Base-by-base conservation (phyloP, 1,284 basidiomycete genomes). In the Leccinum variabile region DNA sequence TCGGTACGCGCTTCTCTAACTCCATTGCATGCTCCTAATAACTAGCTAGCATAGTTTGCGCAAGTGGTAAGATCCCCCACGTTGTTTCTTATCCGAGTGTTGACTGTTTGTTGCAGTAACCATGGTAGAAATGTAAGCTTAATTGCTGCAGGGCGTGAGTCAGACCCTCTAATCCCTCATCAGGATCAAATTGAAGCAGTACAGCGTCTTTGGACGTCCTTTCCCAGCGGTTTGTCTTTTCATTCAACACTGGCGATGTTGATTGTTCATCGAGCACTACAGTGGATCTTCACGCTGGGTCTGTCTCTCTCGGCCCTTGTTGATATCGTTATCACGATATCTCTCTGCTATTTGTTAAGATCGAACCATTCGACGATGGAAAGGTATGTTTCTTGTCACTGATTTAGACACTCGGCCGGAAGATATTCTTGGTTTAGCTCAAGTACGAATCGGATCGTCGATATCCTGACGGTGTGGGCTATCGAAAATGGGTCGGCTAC, bases 271-370 rank as follows among this genome's bases (percentile, higher is more conserved):
- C 37, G 22, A 30, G 25, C 1, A 16, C 32, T 2, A 10, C 59
- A 84, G 83, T 84, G 81, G 79, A 72, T 83, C 10, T 84, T 84
- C 67, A 84, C 83, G 3, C 69, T 81, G 2, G 84, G 84, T 6
- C 69, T 86, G 0, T 73, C 77, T 0, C 75, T 84, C 30, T 82
- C 83, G 0, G 78, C 79, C 0, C 65, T 72, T 4, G 76, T 81
- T 6, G 84, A 86, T 64, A 67, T 84, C 59, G n/a, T 82, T 14
- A 82, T 84, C 61, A 82, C 84, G 0, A 64, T 59, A 0, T 79
- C 72, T 0, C 75, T 85, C 11, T 83, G 81, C 63, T 73, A 77
- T 44, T 78, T 80, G 30, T 74, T 86, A 55, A 68, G 70, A 37
- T 65, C 67, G 30, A 81, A 74, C 46, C 75, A 79, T 28, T 76